These are phyloP conservation scores for Erigeron philadelphicus DNA, from an alignment of 140 eudicot species.

Conservation along the genomic window DNA sequence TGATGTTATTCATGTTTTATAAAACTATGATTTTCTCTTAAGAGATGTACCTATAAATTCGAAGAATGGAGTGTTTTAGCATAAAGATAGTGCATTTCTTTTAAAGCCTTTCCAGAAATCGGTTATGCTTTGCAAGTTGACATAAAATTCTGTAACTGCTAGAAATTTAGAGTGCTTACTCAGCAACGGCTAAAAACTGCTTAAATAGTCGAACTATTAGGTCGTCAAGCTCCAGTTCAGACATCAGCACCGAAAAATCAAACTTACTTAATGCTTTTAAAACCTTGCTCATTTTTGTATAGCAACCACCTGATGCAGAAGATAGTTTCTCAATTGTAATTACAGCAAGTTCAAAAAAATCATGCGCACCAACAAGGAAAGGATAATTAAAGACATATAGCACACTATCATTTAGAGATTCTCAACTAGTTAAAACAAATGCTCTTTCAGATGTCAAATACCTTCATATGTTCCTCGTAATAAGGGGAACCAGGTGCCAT, in stretches of 20 bases:
- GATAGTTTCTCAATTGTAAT: constrained; percentile 37
- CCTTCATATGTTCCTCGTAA: constrained; percentile 47
- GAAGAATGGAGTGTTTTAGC: background rate
- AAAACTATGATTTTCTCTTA: too few species aligned
- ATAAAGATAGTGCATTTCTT: background rate
- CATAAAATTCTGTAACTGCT: background rate
- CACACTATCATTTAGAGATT: background rate
- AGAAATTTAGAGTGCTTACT: constrained; percentile 17
- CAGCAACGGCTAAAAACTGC: constrained; percentile 24
- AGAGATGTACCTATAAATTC: background rate
- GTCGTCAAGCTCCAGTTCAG: constrained; percentile 31
- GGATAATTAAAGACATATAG: background rate
- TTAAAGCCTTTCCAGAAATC: background rate
- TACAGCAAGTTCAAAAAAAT: constrained; percentile 29
- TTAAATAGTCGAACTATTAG: constrained; percentile 27
- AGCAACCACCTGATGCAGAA: constrained; percentile 27
- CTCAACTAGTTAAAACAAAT: background rate
- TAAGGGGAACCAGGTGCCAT: constrained; percentile 52
- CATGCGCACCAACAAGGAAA: constrained; percentile 29
- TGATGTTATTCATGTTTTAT: too few species aligned
- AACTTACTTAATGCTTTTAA: constrained; percentile 25
- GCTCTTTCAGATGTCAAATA: constrained; percentile 13
- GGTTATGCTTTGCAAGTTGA: background rate
- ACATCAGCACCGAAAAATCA: constrained; percentile 26
- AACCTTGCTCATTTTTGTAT: constrained; percentile 23